Evolutionary conservation across 768 basidiomycete species (phyloP).

Genomic region (Leccinum obscurum): DNA sequence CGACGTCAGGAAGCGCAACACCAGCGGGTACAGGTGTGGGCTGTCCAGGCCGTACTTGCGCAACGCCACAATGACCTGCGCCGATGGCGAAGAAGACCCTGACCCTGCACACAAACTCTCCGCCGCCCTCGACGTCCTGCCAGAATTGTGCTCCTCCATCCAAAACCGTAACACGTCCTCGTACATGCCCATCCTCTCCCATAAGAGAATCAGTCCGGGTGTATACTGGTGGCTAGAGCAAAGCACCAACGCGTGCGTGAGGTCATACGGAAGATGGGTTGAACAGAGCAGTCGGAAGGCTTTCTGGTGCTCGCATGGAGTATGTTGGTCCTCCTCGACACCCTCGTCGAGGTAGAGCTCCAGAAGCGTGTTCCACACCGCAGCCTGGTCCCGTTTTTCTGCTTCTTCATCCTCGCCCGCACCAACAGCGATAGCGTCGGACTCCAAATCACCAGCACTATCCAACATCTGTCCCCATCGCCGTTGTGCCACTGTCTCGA

Average conservation of each 20-base stretch:
- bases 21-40: constrained; percentile 82
- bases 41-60: constrained; percentile 70
- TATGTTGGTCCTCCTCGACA: constrained; percentile 24
- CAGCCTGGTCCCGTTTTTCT: constrained; percentile 70
- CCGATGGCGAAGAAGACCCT: constrained; percentile 30
- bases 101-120: constrained; percentile 22
- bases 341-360: constrained; percentile 79
- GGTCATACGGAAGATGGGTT: constrained; percentile 71
- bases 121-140: background rate
- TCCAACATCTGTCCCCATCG: constrained; percentile 80
- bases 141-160: constrained; percentile 65
- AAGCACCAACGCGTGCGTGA: constrained; percentile 90
- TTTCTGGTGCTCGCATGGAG: constrained; percentile 42
- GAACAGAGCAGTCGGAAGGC: constrained; percentile 72
- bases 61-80: constrained; percentile 68
- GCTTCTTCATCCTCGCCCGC: constrained; percentile 43
- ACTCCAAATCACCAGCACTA: constrained; percentile 19
- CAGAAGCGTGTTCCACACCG: constrained; percentile 94
- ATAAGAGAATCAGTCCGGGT: constrained; percentile 82
- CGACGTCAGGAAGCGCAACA: constrained; percentile 86
- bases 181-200: constrained; percentile 95
- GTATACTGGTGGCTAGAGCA: constrained; percentile 86
- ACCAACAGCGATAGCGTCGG: constrained; percentile 10
- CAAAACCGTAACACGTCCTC: constrained; percentile 93
- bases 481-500: constrained; percentile 79